Evolutionary conservation across 2,329 filamentous ascomycete species (phyloP).

Genomic region (Exophiala phaeomuriformis): DNA sequence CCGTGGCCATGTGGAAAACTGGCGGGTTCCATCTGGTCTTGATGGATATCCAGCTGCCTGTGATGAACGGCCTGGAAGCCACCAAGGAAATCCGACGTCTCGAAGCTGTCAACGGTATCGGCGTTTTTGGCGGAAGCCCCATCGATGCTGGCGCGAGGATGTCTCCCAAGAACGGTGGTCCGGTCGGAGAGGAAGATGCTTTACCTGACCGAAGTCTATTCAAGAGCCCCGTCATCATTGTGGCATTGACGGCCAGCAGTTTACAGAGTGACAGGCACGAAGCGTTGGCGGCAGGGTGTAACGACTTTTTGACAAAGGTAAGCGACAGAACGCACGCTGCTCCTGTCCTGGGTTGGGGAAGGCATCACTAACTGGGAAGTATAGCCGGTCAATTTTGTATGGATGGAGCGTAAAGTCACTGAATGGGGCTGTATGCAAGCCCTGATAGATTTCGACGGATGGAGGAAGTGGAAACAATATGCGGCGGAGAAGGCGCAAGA

Average conservation of each 20-base stretch:
- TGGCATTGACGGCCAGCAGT: slow-evolving; percentile 88
- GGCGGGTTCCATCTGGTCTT: slow-evolving; percentile 93
- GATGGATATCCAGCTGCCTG: slow-evolving; percentile 96
- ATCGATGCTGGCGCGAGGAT: slow-evolving; percentile 15
- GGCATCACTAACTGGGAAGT: slow-evolving; percentile 6
- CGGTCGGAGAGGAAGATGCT: slow-evolving; percentile 46
- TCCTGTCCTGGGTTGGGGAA: slow-evolving; percentile 2
- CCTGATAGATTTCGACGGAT: slow-evolving; percentile 95
- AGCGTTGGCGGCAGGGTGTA: slow-evolving; percentile 88
- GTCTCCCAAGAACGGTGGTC: slow-evolving; percentile 8
- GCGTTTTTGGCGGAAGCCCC: slow-evolving; percentile 56
- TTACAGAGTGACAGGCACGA: slow-evolving; percentile 93
- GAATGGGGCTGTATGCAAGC: slow-evolving; percentile 99
- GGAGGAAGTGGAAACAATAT: slow-evolving; percentile 94
- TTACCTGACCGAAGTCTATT: slow-evolving; percentile 66
- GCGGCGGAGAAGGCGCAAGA: slow-evolving; percentile 32
- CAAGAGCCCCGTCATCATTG: slow-evolving; percentile 96
- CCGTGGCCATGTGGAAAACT: slow-evolving; percentile 83
- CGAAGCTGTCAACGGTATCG: slow-evolving; percentile 85
- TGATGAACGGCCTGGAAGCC: slow-evolving; percentile 92
- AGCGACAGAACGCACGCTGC: slow-evolving; percentile 26
- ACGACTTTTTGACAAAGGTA: slow-evolving; percentile 97
- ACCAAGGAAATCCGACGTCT: slow-evolving; percentile 88
- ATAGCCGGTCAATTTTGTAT: slow-evolving; percentile 87
- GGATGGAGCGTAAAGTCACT: slow-evolving; percentile 94